These are phyloP conservation scores for Pulveroboletus sp. DNA, from an alignment of 1,284 basidiomycete genomes.

Conservation along the genomic window DNA sequence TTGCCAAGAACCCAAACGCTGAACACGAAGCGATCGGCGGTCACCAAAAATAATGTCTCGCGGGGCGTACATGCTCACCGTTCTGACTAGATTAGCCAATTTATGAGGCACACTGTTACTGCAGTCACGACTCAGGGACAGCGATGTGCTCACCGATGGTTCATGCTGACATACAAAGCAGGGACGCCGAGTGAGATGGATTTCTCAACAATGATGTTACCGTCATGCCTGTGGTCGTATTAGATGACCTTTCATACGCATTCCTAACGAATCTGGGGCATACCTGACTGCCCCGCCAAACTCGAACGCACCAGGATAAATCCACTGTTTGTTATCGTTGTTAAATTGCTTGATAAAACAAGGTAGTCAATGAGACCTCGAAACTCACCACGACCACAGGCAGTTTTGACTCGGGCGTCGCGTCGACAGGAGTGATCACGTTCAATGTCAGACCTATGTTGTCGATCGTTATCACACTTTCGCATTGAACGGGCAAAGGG, in stretches of 20 bases:
- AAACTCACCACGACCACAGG: slow-evolving; percentile 48
- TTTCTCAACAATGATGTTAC: slow-evolving; percentile 28
- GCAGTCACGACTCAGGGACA: no score
- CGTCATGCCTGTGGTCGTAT: slow-evolving; percentile 25
- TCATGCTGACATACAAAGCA: slow-evolving; percentile 39
- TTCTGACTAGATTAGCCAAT: slow-evolving; percentile 17
- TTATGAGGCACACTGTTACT: neutral
- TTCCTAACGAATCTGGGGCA: neutral
- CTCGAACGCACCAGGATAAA: slow-evolving; percentile 38
- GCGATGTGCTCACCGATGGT: slow-evolving; percentile 39
- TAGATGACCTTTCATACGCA: neutral
- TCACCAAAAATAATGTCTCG: neutral
- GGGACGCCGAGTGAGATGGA: slow-evolving; percentile 32
- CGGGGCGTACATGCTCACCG: slow-evolving; percentile 30
- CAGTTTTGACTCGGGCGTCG: slow-evolving; percentile 27
- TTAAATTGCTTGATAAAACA: neutral
- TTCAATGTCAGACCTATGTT: slow-evolving; percentile 47
- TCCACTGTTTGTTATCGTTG: slow-evolving; percentile 21
- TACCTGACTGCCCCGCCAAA: slow-evolving; percentile 28
- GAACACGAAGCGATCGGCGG: neutral
- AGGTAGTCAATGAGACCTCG: neutral
- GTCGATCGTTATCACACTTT: neutral
- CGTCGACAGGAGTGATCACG: slow-evolving; percentile 38
- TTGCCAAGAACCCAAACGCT: slow-evolving; percentile 51
- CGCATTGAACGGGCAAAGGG: neutral